Conservation (phyloP, 192 early-diverging fungal species). For the Backusella liffmaniae region DNA sequence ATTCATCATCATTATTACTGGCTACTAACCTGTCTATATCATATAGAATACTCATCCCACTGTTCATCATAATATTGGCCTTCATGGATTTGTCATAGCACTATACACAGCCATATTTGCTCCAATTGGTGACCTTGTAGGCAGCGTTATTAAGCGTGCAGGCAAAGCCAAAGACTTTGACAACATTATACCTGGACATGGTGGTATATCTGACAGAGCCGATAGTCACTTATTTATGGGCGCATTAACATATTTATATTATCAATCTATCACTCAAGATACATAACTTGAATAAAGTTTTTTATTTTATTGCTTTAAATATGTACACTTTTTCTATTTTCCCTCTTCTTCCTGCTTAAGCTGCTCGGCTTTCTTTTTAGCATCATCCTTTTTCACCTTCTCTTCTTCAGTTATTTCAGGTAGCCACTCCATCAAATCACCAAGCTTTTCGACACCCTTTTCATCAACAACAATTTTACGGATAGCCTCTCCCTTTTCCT, state of each 20-base stretch:
- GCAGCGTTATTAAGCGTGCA: slow-evolving; percentile 91
- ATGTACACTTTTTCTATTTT: background rate
- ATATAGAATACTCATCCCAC: background rate
- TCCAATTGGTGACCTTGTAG: slow-evolving; percentile 97
- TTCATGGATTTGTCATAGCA: slow-evolving; percentile 84
- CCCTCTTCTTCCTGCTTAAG: background rate
- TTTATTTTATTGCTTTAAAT: background rate
- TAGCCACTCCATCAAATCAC: slow-evolving; percentile 52
- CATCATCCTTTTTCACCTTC: slow-evolving; percentile 35
- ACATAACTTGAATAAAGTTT: background rate
- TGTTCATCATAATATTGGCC: slow-evolving; percentile 45
- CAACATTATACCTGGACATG: slow-evolving; percentile 95
- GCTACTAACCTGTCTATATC: background rate
- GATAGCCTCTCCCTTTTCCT: slow-evolving; percentile 72
- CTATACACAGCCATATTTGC: slow-evolving; percentile 90
- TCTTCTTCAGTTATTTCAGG: slow-evolving; percentile 50
- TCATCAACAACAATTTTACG: slow-evolving; percentile 45
- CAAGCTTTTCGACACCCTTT: slow-evolving; percentile 35
- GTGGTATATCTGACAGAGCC: slow-evolving; percentile 94
- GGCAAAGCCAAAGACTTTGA: slow-evolving; percentile 97
- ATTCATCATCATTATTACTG: background rate
- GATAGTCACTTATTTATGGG: slow-evolving; percentile 98
- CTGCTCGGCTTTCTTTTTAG: slow-evolving; percentile 7
- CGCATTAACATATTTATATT: slow-evolving; percentile 88
- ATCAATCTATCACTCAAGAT: slow-evolving; percentile 11